phyloP scores from a whole-genome alignment of 352 stramenopile genomes.

The Globisporangium takayamanum region DNA sequence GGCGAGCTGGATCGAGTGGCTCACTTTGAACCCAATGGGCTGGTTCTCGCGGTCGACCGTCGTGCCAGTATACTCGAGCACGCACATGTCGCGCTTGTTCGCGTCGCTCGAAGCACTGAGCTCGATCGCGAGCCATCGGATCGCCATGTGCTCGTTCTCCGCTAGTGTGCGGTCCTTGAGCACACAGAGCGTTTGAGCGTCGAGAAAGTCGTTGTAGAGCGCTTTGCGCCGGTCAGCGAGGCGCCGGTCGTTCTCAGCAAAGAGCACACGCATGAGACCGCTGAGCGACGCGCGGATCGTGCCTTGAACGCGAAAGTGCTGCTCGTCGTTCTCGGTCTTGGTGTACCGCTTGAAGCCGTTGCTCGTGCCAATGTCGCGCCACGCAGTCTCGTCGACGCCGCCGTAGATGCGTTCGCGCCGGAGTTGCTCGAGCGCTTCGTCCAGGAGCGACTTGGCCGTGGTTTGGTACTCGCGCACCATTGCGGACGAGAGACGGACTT shows the following conservation, averaged over 20 bases:
- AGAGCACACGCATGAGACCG: slow-evolving; percentile 59
- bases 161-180: slow-evolving; percentile 35
- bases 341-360: slow-evolving; percentile 53
- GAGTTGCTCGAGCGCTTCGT: slow-evolving; percentile 33
- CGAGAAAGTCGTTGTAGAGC: slow-evolving; percentile 53
- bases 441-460: slow-evolving; percentile 32
- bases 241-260: slow-evolving; percentile 39
- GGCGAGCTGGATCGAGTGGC: slow-evolving; percentile 41
- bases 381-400: slow-evolving; percentile 31
- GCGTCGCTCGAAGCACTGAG: slow-evolving; percentile 39
- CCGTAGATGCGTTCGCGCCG: slow-evolving; percentile 34
- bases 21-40: slow-evolving; percentile 57
- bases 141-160: slow-evolving; percentile 55
- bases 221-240: slow-evolving; percentile 35
- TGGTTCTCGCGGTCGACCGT: slow-evolving; percentile 44
- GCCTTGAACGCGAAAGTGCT: slow-evolving; percentile 55
- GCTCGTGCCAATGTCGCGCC: slow-evolving; percentile 46
- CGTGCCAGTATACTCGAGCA: slow-evolving; percentile 66
- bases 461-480: slow-evolving; percentile 34
- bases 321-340: slow-evolving; percentile 33
- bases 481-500: slow-evolving; percentile 25
- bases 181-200: slow-evolving; percentile 52
- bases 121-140: slow-evolving; percentile 69
- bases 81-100: slow-evolving; percentile 58
- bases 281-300: slow-evolving; percentile 40